phyloP scores from a whole-genome alignment of 805 yeast genomes.

The Komagataella ulmi region DNA sequence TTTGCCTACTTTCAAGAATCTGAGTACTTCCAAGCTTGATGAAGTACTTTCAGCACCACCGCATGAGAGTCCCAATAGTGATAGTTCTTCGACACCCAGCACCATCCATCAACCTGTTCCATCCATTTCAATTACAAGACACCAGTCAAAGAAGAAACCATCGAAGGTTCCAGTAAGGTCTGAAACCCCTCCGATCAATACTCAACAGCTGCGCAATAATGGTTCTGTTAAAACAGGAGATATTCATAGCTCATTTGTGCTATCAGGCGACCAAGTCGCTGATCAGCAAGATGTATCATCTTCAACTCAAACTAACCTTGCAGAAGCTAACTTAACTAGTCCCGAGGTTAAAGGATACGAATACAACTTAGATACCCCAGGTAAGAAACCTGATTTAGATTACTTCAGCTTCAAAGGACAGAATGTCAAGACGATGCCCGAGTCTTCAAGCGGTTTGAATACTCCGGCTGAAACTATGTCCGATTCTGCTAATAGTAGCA shows the following conservation, averaged over 20 bases:
- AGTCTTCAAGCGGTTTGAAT: not conserved
- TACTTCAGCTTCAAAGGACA: not conserved
- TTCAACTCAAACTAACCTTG: not conserved
- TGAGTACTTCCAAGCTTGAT: slow-evolving; percentile 2
- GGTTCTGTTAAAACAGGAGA: slow-evolving; percentile 5
- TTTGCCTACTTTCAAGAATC: not conserved
- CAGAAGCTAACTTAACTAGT: not conserved
- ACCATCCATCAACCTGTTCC: not conserved
- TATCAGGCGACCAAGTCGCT: not conserved
- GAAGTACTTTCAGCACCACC: not conserved
- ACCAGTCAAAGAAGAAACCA: not conserved
- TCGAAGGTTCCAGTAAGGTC: not conserved
- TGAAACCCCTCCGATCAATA: not conserved
- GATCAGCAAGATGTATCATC: not conserved
- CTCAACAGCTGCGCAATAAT: slow-evolving; percentile 3
- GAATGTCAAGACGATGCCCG: not conserved
- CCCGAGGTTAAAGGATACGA: not conserved
- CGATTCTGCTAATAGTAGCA: not conserved
- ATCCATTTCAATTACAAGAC: not conserved
- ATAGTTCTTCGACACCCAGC: not conserved
- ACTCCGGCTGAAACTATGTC: not conserved
- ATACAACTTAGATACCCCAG: not conserved
- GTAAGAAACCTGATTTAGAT: not conserved
- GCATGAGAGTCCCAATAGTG: not conserved
- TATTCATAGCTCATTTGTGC: not conserved